These are phyloP conservation scores for Beauveria sp. DNA, from an alignment of 2,329 filamentous ascomycete genomes.

Conservation along the genomic window DNA sequence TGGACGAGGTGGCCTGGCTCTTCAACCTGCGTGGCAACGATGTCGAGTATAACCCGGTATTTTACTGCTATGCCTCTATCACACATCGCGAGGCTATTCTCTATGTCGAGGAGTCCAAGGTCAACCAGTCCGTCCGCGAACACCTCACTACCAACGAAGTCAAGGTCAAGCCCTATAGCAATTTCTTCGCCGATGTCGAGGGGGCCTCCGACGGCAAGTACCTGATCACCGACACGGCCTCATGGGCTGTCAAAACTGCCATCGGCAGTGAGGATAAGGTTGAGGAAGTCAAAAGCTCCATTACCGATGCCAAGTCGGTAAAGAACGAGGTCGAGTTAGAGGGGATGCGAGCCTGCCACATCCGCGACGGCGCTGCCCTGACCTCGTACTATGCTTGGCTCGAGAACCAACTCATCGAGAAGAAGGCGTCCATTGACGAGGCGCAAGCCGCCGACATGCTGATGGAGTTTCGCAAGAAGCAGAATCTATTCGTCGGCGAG, in stretches of 20 bases:
- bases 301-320: slow-evolving; percentile 85
- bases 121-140: slow-evolving; percentile 58
- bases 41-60: slow-evolving; percentile 96
- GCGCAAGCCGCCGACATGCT: slow-evolving; percentile 89
- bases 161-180: slow-evolving; percentile 70
- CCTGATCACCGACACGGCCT: slow-evolving; percentile 78
- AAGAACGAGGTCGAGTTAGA: slow-evolving; percentile 87
- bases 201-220: slow-evolving; percentile 56
- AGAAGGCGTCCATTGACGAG: slow-evolving; percentile 72
- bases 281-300: slow-evolving; percentile 74
- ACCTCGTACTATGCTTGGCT: slow-evolving; percentile 96
- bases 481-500: slow-evolving; percentile 74
- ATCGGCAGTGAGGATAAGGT: slow-evolving; percentile 80
- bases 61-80: slow-evolving; percentile 91
- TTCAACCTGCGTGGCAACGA: slow-evolving; percentile 94
- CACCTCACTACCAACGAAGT: slow-evolving; percentile 67
- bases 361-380: slow-evolving; percentile 90
- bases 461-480: slow-evolving; percentile 61
- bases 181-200: slow-evolving; percentile 72
- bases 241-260: slow-evolving; percentile 83
- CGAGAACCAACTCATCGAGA: slow-evolving; percentile 73
- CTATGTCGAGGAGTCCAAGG: slow-evolving; percentile 75
- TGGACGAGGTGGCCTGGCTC: slow-evolving; percentile 97
- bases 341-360: slow-evolving; percentile 90
- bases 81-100: slow-evolving; percentile 70